Percentiles rank a stretch among this genome's conserved stretches.
phyloP scores from a whole-genome alignment of 805 yeast species.

The Lachancea mirantina region DNA sequence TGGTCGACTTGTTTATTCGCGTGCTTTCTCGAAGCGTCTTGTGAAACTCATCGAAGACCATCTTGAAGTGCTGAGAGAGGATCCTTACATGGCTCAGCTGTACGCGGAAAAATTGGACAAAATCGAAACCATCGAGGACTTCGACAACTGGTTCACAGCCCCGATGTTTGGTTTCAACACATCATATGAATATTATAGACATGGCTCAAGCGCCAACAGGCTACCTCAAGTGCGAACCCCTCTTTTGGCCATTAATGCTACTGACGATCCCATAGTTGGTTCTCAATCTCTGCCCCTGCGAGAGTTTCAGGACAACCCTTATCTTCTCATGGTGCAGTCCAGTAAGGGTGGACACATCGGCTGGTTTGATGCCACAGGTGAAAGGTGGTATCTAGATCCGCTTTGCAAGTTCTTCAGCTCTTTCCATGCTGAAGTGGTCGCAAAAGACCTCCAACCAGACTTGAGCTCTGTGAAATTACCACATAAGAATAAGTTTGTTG shows the following conservation, averaged over 20 bases:
- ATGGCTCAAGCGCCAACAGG: slow-evolving; percentile 51
- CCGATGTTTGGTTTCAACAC: slow-evolving; percentile 58
- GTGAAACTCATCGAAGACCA: slow-evolving; percentile 39
- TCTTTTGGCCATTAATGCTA: slow-evolving; percentile 50
- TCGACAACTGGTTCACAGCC: slow-evolving; percentile 61
- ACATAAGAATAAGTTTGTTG: slow-evolving; percentile 10
- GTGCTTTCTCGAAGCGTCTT: slow-evolving; percentile 44
- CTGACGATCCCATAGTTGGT: slow-evolving; percentile 67
- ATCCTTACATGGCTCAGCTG: slow-evolving; percentile 12
- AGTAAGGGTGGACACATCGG: slow-evolving; percentile 77
- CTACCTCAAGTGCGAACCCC: slow-evolving; percentile 54
- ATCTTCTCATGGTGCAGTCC: slow-evolving; percentile 49
- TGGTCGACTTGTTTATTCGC: slow-evolving; percentile 43
- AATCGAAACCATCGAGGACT: slow-evolving; percentile 40
- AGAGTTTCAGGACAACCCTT: slow-evolving; percentile 52
- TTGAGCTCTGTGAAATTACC: slow-evolving; percentile 12
- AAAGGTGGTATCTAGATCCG: slow-evolving; percentile 60
- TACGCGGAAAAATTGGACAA: slow-evolving; percentile 20
- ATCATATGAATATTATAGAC: slow-evolving; percentile 58
- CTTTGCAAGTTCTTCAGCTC: slow-evolving; percentile 37
- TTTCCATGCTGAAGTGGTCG: slow-evolving; percentile 28
- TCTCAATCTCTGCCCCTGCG: slow-evolving; percentile 42
- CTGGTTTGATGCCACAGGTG: slow-evolving; percentile 56
- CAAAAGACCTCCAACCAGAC: slow-evolving; percentile 15
- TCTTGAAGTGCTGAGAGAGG: slow-evolving; percentile 31